phyloP scores from a whole-genome alignment of 1,284 basidiomycete species.

The Cutaneotrichosporon spelunceum region DNA sequence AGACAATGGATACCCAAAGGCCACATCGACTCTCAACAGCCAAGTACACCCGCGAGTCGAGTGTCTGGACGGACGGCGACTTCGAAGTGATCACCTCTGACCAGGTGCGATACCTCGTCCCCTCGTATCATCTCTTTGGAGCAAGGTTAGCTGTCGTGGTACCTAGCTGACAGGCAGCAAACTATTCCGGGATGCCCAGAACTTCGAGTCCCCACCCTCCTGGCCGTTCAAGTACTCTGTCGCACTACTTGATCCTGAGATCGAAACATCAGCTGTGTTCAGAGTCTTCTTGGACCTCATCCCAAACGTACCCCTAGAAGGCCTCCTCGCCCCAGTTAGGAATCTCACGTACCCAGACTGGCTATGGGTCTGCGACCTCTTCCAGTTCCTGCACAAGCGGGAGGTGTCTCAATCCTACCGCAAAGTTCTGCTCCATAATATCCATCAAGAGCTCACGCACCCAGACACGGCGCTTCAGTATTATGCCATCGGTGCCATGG shows the following conservation, averaged over 20 bases:
- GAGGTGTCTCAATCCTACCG: background rate
- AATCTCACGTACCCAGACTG: background rate
- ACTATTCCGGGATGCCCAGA: background rate
- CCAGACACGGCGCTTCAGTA: background rate
- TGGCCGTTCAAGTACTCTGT: background rate
- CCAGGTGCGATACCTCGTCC: conserved; percentile 13
- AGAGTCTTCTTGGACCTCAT: background rate
- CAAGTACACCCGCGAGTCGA: background rate
- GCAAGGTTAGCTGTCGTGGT: background rate
- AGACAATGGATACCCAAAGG: background rate
- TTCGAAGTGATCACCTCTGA: conserved; percentile 15
- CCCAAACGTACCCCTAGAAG: background rate
- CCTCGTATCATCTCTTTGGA: conserved; percentile 9
- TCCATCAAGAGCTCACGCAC: background rate
- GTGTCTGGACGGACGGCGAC: conserved; percentile 12
- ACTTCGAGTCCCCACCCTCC: background rate
- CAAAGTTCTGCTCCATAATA: background rate
- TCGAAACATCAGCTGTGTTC: background rate
- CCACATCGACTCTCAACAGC: background rate
- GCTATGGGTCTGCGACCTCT: background rate
- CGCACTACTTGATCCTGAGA: background rate
- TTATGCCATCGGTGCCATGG: background rate
- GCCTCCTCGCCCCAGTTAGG: background rate
- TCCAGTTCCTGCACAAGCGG: background rate
- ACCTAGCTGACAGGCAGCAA: background rate